A percentile compares a stretch with the other conserved stretches of the same genome.
Conservation (phyloP, 257 asterid species). For the Solanum piurae region DNA sequence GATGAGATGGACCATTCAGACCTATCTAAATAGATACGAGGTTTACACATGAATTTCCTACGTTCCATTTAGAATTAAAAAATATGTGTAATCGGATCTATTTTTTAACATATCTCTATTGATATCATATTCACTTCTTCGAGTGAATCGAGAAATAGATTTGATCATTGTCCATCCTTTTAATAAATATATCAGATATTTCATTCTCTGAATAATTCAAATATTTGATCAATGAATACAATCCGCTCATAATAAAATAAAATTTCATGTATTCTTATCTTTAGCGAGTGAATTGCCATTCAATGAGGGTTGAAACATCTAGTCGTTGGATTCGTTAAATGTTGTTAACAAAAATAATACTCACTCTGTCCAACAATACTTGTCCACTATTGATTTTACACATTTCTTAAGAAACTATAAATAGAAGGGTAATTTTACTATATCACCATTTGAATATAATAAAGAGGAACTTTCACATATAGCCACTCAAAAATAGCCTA, state of each 20-base stretch:
- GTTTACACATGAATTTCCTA: not conserved
- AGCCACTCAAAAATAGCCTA: too few relatives aligned
- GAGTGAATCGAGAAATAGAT: not conserved
- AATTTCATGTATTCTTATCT: not conserved
- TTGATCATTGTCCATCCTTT: not conserved
- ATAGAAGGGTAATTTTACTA: fast-evolving
- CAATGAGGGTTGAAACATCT: not conserved
- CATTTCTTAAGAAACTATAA: too few relatives aligned
- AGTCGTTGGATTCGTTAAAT: fast-evolving
- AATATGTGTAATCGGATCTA: too few relatives aligned
- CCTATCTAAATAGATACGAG: not conserved
- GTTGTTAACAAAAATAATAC: not conserved
- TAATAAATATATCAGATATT: too few relatives aligned
- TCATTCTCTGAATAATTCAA: too few relatives aligned
- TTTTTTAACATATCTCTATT: not conserved
- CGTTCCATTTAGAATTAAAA: not conserved
- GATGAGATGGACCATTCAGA: not conserved
- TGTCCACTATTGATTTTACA: too few relatives aligned
- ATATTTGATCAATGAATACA: not conserved
- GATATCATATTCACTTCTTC: too few relatives aligned
- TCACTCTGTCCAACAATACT: too few relatives aligned
- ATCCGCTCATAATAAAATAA: not conserved
- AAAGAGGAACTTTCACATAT: too few relatives aligned
- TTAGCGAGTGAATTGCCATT: not conserved
- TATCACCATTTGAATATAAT: too few relatives aligned